Percentiles rank a stretch among this genome's conserved stretches.
These are phyloP conservation scores for Plasmodium vivax DNA, from an alignment of 169 alveolate genomes.

Conservation along the genomic window DNA sequence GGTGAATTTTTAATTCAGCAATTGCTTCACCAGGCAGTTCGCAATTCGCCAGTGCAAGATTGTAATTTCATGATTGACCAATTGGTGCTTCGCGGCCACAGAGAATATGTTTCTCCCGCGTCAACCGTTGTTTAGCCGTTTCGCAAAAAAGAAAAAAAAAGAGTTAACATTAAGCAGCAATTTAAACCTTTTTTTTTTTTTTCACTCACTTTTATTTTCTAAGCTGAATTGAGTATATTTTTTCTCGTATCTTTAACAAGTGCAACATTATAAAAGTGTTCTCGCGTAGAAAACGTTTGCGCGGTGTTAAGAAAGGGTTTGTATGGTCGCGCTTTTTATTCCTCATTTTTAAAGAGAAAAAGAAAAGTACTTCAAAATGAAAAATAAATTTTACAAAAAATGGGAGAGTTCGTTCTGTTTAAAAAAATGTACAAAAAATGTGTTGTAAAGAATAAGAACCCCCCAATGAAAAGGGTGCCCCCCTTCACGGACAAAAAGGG, in stretches of 20 bases:
- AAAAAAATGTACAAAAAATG: background rate
- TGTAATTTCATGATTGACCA: background rate
- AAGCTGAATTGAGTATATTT: background rate
- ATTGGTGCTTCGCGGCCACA: background rate
- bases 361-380: background rate
- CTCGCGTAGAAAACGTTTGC: background rate
- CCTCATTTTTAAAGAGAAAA: background rate
- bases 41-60: background rate
- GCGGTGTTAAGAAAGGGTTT: background rate
- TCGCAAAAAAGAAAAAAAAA: background rate
- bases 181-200: background rate
- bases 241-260: background rate
- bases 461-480: background rate
- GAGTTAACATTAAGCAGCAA: background rate
- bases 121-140: background rate
- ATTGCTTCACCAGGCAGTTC: background rate
- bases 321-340: background rate
- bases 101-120: background rate
- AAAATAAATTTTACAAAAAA: background rate
- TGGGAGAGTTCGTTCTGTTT: background rate
- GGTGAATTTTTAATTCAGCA: background rate
- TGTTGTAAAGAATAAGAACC: background rate
- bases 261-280: background rate
- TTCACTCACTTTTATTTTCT: background rate
- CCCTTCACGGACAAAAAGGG: background rate